phyloP scores from a whole-genome alignment of 306 rosid species.

The Leucaena leucocephala region DNA sequence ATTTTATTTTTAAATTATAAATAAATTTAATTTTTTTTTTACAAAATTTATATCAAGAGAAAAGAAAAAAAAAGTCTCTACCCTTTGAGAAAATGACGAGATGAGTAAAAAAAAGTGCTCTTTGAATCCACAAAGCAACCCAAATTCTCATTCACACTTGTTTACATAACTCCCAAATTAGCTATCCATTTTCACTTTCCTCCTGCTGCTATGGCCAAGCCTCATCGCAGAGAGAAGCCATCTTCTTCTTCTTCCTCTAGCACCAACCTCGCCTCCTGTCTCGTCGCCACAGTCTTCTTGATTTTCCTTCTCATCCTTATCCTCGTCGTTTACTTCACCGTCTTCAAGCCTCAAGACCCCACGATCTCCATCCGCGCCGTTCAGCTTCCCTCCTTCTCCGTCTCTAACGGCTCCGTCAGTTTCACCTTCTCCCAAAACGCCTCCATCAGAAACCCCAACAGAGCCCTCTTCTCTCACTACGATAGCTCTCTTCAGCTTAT shows the following conservation, averaged over 20 bases:
- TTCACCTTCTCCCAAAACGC: slow-evolving; percentile 73
- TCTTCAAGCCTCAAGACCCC: slow-evolving; percentile 65
- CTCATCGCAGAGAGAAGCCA: slow-evolving; percentile 41
- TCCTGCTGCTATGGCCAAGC: slow-evolving; percentile 48
- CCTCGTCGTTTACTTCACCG: slow-evolving; percentile 64
- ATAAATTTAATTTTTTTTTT: too few species aligned
- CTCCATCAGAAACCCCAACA: slow-evolving; percentile 63
- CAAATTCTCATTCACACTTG: background rate
- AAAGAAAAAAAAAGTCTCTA: too few species aligned
- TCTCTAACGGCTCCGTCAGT: slow-evolving; percentile 58
- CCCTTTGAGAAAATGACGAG: too few species aligned
- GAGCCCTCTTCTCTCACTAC: slow-evolving; percentile 59
- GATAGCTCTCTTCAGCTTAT: slow-evolving; percentile 67
- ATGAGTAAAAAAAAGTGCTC: too few species aligned
- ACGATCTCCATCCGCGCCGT: slow-evolving; percentile 61
- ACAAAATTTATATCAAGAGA: too few species aligned
- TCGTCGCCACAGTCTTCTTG: slow-evolving; percentile 63
- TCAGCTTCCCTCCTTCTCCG: slow-evolving; percentile 68
- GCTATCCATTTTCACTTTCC: background rate
- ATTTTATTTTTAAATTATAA: too few species aligned
- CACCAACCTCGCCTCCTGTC: slow-evolving; percentile 67
- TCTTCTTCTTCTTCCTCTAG: slow-evolving; percentile 57
- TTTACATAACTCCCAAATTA: background rate
- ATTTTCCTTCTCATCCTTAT: slow-evolving; percentile 53
- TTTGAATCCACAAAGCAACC: background rate